phyloP scores from a whole-genome alignment of 108 stramenopile species.

The Schizochytrium sp. region DNA sequence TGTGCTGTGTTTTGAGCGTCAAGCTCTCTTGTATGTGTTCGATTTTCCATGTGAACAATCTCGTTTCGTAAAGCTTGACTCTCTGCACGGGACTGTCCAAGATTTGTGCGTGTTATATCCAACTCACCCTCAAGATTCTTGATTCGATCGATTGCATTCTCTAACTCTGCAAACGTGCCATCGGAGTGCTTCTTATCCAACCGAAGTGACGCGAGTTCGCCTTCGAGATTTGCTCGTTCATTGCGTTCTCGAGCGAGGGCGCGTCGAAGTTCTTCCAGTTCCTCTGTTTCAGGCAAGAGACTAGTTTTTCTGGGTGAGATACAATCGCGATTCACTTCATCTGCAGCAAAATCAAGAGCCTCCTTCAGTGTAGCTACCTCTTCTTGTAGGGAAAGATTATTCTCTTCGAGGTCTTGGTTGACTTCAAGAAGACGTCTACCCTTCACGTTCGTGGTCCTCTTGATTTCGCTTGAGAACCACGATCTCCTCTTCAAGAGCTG shows the following conservation, averaged over 20 bases:
- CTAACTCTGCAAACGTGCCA: conserved; percentile 22
- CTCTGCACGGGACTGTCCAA: conserved; percentile 5
- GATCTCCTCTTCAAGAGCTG: too few species aligned
- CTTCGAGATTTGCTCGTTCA: conserved; percentile 38
- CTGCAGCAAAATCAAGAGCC: too few species aligned
- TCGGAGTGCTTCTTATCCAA: conserved; percentile 41
- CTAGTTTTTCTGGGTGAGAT: too few species aligned
- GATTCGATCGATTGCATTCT: conserved; percentile 17
- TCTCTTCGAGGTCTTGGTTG: too few species aligned
- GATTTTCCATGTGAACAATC: background rate
- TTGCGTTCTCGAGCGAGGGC: background rate
- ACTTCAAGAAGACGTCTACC: too few species aligned
- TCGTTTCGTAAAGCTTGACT: conserved; percentile 37
- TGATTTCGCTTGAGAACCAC: too few species aligned
- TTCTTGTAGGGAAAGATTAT: too few species aligned
- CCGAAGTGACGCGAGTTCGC: conserved; percentile 25
- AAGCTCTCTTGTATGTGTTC: conserved; percentile 18
- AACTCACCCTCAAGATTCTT: conserved; percentile 30
- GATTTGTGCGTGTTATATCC: background rate
- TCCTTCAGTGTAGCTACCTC: too few species aligned
- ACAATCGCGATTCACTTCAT: too few species aligned
- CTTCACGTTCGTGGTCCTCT: too few species aligned
- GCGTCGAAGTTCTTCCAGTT: conserved; percentile 18
- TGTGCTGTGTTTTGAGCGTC: conserved; percentile 34
- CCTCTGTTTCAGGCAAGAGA: background rate